These are phyloP conservation scores for Phytophthora tentaculata DNA, from an alignment of 352 stramenopile genomes.

Conservation along the genomic window DNA sequence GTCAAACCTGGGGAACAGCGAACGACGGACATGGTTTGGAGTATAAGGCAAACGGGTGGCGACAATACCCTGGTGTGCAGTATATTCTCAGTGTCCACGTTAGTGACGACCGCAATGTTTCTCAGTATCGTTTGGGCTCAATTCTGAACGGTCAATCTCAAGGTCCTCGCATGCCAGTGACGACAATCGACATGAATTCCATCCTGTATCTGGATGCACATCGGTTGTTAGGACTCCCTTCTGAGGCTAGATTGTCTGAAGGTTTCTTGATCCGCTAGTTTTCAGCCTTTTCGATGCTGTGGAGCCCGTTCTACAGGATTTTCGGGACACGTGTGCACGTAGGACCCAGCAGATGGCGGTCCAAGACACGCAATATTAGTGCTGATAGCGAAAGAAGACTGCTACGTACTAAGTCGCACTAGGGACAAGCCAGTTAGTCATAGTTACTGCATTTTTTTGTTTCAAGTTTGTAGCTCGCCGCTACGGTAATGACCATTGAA, in stretches of 20 bases:
- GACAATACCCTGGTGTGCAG: background rate
- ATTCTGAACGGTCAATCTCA: background rate
- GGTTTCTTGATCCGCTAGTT: background rate
- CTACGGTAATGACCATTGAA: conserved; percentile 7
- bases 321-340: no score
- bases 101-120: background rate
- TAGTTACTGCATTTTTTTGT: no score
- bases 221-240: background rate
- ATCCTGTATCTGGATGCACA: background rate
- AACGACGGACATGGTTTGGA: no score
- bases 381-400: no score
- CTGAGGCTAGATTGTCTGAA: background rate
- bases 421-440: no score
- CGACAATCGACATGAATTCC: background rate
- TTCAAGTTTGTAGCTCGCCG: no score
- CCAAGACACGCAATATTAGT: no score
- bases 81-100: background rate
- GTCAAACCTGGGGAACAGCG: no score
- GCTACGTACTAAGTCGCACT: no score
- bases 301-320: no score
- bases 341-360: no score
- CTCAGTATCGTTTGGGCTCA: background rate
- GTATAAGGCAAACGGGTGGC: no score
- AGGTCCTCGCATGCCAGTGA: background rate
- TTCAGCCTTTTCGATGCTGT: background rate